phyloP scores from a whole-genome alignment of 1,139 yeast genomes.

The Schizosaccharomyces versatilis region DNA sequence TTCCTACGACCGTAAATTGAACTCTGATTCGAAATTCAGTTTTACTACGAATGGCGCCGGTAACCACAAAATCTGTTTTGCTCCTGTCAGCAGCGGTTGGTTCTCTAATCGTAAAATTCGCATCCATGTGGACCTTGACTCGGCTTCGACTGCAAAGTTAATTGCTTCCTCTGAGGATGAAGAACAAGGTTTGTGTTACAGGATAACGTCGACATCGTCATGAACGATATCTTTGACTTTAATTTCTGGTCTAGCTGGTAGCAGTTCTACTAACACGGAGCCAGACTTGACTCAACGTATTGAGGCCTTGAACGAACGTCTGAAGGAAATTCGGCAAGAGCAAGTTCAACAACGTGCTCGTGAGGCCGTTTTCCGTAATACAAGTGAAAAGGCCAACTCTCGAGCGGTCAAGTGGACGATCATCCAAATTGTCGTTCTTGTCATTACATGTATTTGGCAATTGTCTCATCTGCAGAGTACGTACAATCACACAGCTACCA shows the following conservation, averaged over 20 bases:
- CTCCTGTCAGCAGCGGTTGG: slow-evolving; percentile 36
- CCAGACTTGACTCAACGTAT: slow-evolving; percentile 29
- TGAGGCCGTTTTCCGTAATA: slow-evolving; percentile 45
- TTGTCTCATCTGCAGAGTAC: slow-evolving; percentile 29
- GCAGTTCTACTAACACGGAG: no score
- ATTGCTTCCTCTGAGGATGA: slow-evolving; percentile 1
- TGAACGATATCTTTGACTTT: slow-evolving; percentile 8
- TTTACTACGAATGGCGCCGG: slow-evolving; percentile 52
- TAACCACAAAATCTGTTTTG: slow-evolving; percentile 49
- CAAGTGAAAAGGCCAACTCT: slow-evolving; percentile 42
- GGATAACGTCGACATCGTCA: slow-evolving; percentile 27
- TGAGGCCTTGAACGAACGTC: slow-evolving; percentile 30
- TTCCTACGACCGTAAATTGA: slow-evolving; percentile 42
- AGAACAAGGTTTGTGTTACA: slow-evolving; percentile 18
- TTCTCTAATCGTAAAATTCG: slow-evolving; percentile 18
- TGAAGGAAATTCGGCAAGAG: slow-evolving; percentile 38
- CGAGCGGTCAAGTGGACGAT: slow-evolving; percentile 46
- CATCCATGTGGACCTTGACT: slow-evolving; percentile 32
- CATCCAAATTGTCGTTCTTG: slow-evolving; percentile 35
- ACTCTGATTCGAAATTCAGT: slow-evolving; percentile 40
- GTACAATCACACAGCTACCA: background rate
- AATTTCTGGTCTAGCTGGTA: background rate
- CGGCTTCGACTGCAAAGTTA: slow-evolving; percentile 27
- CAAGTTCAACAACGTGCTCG: slow-evolving; percentile 47
- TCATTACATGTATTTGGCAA: slow-evolving; percentile 47